Evolutionary conservation across 805 yeast genomes (phyloP).

Genomic region (Lachancea fermentati): DNA sequence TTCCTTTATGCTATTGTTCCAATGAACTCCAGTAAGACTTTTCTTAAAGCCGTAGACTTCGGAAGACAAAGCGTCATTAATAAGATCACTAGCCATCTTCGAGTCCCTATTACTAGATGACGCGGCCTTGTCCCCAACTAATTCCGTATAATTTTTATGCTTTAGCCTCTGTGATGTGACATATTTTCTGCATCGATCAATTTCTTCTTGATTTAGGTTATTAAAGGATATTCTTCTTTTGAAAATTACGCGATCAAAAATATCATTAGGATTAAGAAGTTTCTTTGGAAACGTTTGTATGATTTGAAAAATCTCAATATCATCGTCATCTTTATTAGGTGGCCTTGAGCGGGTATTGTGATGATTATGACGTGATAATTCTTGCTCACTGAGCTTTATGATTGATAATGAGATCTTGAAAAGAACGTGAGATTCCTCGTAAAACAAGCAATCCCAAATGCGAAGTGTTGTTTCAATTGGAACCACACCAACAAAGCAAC

Average conservation of each 20-base stretch:
- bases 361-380: slow-evolving; percentile 34
- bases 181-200: slow-evolving; percentile 68
- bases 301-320: slow-evolving; percentile 71
- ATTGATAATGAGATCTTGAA: slow-evolving; percentile 80
- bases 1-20: slow-evolving; percentile 56
- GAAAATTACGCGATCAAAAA: slow-evolving; percentile 66
- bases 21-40: slow-evolving; percentile 46
- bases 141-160: slow-evolving; percentile 25
- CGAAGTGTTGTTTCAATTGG: slow-evolving; percentile 86
- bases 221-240: slow-evolving; percentile 68
- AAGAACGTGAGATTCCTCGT: slow-evolving; percentile 82
- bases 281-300: slow-evolving; percentile 78
- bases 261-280: slow-evolving; percentile 58
- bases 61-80: slow-evolving; percentile 33
- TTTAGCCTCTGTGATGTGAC: slow-evolving; percentile 59
- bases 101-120: slow-evolving; percentile 9
- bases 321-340: slow-evolving; percentile 33
- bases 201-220: slow-evolving; percentile 75
- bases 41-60: slow-evolving; percentile 40
- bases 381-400: slow-evolving; percentile 68
- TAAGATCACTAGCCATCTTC: slow-evolving; percentile 20
- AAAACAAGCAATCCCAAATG: slow-evolving; percentile 93
- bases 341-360: slow-evolving; percentile 6
- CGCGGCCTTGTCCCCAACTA: slow-evolving; percentile 10
- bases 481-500: slow-evolving; percentile 83